These are phyloP conservation scores for Rubus parviflorus DNA, from an alignment of 306 rosid species.

Conservation along the genomic window DNA sequence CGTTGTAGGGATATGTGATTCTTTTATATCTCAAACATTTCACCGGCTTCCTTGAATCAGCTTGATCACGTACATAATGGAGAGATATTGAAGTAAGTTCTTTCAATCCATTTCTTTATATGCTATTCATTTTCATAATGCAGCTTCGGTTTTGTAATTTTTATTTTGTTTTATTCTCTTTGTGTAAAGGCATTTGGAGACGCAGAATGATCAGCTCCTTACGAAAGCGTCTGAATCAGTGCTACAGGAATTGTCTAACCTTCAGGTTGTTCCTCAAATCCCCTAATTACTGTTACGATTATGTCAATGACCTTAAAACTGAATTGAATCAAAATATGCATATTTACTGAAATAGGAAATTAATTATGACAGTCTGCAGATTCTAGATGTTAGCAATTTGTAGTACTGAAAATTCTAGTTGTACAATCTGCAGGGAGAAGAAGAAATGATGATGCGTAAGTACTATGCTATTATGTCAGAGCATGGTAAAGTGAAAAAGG, in stretches of 20 bases:
- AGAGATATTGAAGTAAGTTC: conserved; percentile 45
- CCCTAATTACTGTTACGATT: background rate
- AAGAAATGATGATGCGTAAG: conserved; percentile 59
- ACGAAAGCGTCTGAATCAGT: conserved; percentile 43
- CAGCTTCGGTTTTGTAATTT: background rate
- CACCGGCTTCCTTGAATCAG: too few species aligned
- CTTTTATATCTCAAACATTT: too few species aligned
- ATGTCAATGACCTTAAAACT: background rate
- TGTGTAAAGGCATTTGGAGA: conserved; percentile 52
- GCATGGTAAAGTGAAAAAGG: conserved; percentile 41
- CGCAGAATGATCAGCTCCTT: conserved; percentile 52
- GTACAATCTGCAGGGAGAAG: conserved; percentile 48
- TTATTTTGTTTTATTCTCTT: background rate
- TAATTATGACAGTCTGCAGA: background rate
- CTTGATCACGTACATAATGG: too few species aligned
- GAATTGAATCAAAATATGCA: background rate
- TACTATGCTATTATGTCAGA: conserved; percentile 46
- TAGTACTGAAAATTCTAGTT: background rate
- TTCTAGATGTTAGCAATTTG: background rate
- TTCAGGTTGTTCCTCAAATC: conserved; percentile 34
- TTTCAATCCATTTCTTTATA: background rate
- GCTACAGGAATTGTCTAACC: conserved; percentile 46
- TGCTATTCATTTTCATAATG: background rate
- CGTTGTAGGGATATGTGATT: too few species aligned
- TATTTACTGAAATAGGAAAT: background rate